These are phyloP conservation scores for Aegilops umbellulata DNA, from an alignment of 176 grass and related monocot species.

Conservation along the genomic window DNA sequence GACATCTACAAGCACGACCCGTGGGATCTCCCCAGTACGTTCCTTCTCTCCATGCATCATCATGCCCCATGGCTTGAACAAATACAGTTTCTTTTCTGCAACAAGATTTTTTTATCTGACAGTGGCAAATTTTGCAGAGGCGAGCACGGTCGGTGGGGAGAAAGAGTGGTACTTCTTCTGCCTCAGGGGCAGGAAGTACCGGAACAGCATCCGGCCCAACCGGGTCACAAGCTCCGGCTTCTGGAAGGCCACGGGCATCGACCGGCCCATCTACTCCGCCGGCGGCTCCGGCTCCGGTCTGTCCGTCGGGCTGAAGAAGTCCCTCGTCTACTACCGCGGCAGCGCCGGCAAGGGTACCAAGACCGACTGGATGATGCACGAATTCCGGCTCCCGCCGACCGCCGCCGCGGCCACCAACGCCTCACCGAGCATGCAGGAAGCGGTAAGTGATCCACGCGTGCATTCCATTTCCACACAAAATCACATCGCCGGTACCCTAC, in stretches of 20 bases:
- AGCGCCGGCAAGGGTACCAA: constrained; percentile 89
- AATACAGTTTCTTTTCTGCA: neutral
- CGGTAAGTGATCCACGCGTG: constrained; percentile 19
- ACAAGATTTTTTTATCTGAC: neutral
- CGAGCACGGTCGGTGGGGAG: constrained; percentile 59
- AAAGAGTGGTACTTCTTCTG: constrained; percentile 99
- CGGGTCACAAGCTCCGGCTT: constrained; percentile 86
- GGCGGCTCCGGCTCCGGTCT: constrained; percentile 15
- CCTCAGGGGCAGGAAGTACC: constrained; percentile 92
- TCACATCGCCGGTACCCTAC: too few species aligned
- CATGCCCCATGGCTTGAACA: neutral
- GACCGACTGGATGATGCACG: constrained; percentile 99
- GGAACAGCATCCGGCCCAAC: constrained; percentile 98
- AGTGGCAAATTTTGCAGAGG: constrained; percentile 32
- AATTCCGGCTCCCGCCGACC: constrained; percentile 75
- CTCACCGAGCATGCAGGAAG: constrained; percentile 66
- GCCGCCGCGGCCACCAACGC: neutral
- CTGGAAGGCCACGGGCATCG: constrained; percentile 98
- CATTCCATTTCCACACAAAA: neutral
- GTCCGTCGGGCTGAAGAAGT: constrained; percentile 84
- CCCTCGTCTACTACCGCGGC: constrained; percentile 84
- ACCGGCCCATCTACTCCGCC: constrained; percentile 69
- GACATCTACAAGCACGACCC: constrained; percentile 94
- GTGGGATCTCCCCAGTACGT: constrained; percentile 92
- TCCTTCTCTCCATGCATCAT: neutral